phyloP scores from a whole-genome alignment of 2,329 filamentous ascomycete genomes.

The Neonectria hederae region DNA sequence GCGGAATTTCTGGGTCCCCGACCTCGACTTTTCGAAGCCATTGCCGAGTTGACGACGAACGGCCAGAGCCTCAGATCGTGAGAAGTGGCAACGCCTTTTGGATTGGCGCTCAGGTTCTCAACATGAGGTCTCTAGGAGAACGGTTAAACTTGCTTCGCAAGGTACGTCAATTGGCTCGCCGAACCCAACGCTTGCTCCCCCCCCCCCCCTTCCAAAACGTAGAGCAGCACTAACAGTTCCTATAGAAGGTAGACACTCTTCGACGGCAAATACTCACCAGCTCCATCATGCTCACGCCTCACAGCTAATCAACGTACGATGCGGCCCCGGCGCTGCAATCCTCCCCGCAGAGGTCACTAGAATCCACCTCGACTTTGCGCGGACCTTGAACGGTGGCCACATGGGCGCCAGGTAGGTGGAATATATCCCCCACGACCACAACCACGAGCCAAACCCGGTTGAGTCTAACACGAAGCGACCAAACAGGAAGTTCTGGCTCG shows the following conservation, averaged over 20 bases:
- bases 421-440: background rate
- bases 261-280: conserved; percentile 23
- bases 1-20: conserved; percentile 41
- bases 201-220: too few species aligned
- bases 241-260: conserved; percentile 54
- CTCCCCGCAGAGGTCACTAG: conserved; percentile 79
- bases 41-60: conserved; percentile 27
- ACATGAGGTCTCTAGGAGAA: conserved; percentile 63
- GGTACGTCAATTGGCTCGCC: conserved; percentile 60
- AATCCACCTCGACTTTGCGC: conserved; percentile 79
- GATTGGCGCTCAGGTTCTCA: conserved; percentile 34
- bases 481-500: conserved; percentile 89
- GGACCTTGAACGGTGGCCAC: conserved; percentile 71
- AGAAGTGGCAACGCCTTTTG: conserved; percentile 32
- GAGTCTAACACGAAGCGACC: conserved; percentile 27
- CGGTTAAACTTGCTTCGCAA: conserved; percentile 79
- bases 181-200: background rate
- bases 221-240: conserved; percentile 31
- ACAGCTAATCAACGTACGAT: conserved; percentile 78
- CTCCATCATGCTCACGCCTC: conserved; percentile 41
- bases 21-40: conserved; percentile 41
- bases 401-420: conserved; percentile 73
- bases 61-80: conserved; percentile 20
- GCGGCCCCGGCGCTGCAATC: conserved; percentile 84
- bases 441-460: background rate